phyloP scores from a whole-genome alignment of 1,139 yeast species.

The Suhomyces maxii region DNA sequence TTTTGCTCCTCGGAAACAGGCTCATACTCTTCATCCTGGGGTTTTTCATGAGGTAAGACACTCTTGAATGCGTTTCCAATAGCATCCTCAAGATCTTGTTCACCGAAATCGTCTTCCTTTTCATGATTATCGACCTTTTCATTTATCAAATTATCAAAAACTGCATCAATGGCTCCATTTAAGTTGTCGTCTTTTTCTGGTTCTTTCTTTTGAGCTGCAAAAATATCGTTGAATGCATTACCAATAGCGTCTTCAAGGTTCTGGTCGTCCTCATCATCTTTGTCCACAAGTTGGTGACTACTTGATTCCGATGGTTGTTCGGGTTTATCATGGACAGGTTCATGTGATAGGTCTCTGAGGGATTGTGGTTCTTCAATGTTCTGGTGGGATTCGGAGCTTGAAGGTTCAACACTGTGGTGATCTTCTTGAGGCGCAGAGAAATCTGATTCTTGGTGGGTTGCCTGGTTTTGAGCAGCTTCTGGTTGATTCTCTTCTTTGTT shows the following conservation, averaged over 20 bases:
- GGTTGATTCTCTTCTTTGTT: neutral
- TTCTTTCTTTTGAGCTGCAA: neutral
- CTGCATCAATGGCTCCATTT: conserved; percentile 5
- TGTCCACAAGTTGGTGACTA: neutral
- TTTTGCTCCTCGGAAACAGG: neutral
- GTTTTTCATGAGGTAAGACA: conserved; percentile 10
- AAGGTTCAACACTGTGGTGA: neutral
- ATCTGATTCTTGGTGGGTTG: neutral
- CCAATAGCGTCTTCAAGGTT: conserved; percentile 27
- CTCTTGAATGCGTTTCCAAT: conserved; percentile 29
- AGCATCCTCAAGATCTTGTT: conserved; percentile 27
- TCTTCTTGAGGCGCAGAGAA: neutral
- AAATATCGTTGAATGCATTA: conserved; percentile 22
- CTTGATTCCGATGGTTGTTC: neutral
- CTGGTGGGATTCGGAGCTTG: neutral
- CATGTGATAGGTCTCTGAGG: too few relatives aligned
- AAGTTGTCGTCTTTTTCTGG: neutral
- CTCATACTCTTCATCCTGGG: conserved; percentile 1
- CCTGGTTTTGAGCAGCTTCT: neutral
- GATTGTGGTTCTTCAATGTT: neutral
- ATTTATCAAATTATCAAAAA: conserved; percentile 4
- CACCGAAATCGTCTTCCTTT: neutral
- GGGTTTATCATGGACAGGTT: too few relatives aligned
- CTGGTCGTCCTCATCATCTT: neutral
- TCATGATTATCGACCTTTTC: neutral